These are phyloP conservation scores for Syzygium syzygioides DNA, from an alignment of 441 rosid species.

Conservation along the genomic window DNA sequence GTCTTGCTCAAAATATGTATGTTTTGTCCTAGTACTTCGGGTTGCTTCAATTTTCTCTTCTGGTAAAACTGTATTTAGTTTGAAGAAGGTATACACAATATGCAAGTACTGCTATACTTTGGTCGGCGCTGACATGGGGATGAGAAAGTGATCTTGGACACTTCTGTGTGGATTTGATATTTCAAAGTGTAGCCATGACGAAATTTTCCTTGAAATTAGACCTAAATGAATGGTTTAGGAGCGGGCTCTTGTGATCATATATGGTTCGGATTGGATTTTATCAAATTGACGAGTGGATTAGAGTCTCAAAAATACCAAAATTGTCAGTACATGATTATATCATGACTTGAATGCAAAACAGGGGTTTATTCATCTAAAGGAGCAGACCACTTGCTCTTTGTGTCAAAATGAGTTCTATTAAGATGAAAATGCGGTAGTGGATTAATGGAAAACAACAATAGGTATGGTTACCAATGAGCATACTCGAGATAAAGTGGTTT, in stretches of 20 bases:
- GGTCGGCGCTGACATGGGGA: not conserved
- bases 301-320: not conserved
- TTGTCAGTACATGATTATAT: not conserved
- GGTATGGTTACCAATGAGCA: not conserved
- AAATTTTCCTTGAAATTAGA: not conserved
- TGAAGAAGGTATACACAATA: not conserved
- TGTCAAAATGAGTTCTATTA: not conserved
- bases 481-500: not conserved
- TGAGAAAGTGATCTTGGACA: not conserved
- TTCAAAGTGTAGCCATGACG: not conserved
- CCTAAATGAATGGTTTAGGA: not conserved
- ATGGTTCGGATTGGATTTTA: not conserved
- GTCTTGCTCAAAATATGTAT: not conserved
- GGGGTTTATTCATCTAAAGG: not conserved
- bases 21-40: not conserved
- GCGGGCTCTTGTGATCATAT: not conserved
- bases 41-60: not conserved
- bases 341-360: not conserved
- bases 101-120: not conserved
- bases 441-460: not conserved
- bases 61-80: not conserved
- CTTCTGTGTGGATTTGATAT: not conserved
- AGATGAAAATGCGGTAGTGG: not conserved
- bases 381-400: not conserved
- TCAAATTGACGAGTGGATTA: not conserved